Evolutionary conservation across 352 stramenopile genomes (phyloP), one percentile per base, ranked within the genome.

Genomic region (Phytophthora tentaculata): DNA sequence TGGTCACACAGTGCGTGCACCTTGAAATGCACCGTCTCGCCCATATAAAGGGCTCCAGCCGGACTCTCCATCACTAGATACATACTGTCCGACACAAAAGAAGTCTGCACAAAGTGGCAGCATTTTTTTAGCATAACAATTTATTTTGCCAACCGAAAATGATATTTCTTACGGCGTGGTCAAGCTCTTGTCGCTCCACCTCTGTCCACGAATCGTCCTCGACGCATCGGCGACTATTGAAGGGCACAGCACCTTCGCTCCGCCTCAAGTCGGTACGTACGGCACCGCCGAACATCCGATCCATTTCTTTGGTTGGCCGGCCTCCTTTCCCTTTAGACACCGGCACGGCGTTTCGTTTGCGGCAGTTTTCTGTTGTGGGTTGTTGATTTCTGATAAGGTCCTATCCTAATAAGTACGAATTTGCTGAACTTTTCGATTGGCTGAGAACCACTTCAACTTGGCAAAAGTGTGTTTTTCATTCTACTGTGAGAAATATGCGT

Each of bases 171-270:
- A 95, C 87, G 61, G 86, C 85, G 51, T 91, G 82, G 29, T 92
- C 84, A 23, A 93, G 73, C 64, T 95, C 87, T 64, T 92, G 81
- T 54, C 74, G 83, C 56, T 95, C 84, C 20, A 95, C 87, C 7
- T 89, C 79, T 56, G 87, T 95, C 87, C 87, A 95, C 72, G 85
- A 93, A 67, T 95, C 87, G 43, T 95, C 87, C n/a, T 92, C 84
- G 16, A 76, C 63, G 47, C 63, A 74, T 26, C 74, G 75, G 9
- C 50, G 51, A 44, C n/a, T 67, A 55, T 19, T 57, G 16, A 55
- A 76, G 14, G 56, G 49, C 16, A 54, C 8, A 35, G 22, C 28
- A 2, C 28, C 28, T 32, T 73, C 66, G 9, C 53, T 39, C 5
- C 55, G 56, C 37, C 43, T 67, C 26, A 54, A 37, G 7, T 58